A percentile compares a stretch with the other conserved stretches of the same genome.
Evolutionary conservation across 257 asterid species (phyloP).

Genomic region (Avicennia marina): DNA sequence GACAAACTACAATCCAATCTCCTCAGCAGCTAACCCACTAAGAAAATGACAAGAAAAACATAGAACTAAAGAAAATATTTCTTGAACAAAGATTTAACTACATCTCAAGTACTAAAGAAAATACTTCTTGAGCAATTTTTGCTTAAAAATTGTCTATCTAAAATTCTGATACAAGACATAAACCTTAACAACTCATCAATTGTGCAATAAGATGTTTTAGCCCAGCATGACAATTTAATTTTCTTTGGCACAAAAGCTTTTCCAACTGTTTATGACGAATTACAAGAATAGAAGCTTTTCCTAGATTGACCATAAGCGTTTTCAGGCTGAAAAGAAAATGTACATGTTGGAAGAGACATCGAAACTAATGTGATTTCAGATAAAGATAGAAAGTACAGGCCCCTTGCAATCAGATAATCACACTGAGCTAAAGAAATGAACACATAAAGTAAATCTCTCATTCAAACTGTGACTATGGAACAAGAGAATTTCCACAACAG

Average conservation of each 20-base stretch:
- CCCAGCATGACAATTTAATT: not conserved
- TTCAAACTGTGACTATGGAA: too few species aligned
- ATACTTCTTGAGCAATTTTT: too few species aligned
- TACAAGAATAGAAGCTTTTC: not conserved
- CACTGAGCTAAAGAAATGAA: too few species aligned
- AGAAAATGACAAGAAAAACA: not conserved
- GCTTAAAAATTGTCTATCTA: too few species aligned
- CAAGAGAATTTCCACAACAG: too few species aligned
- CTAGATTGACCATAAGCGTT: not conserved
- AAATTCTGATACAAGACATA: not conserved
- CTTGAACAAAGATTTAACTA: too few species aligned
- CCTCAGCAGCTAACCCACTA: not conserved
- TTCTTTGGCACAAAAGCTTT: constrained; percentile 3
- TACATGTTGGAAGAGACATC: constrained; percentile 2
- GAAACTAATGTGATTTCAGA: not conserved
- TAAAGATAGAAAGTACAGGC: not conserved
- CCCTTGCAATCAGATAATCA: too few species aligned
- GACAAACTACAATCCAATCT: not conserved
- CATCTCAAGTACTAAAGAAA: too few species aligned
- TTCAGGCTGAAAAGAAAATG: constrained; percentile 2
- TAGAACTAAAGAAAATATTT: too few species aligned
- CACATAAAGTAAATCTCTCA: too few species aligned
- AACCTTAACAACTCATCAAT: not conserved
- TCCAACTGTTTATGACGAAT: not conserved
- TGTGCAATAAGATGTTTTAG: not conserved